A percentile compares a stretch with the other conserved stretches of the same genome.
phyloP scores from a whole-genome alignment of 495 filamentous ascomycete species.

The Amniculicola lignicola region DNA sequence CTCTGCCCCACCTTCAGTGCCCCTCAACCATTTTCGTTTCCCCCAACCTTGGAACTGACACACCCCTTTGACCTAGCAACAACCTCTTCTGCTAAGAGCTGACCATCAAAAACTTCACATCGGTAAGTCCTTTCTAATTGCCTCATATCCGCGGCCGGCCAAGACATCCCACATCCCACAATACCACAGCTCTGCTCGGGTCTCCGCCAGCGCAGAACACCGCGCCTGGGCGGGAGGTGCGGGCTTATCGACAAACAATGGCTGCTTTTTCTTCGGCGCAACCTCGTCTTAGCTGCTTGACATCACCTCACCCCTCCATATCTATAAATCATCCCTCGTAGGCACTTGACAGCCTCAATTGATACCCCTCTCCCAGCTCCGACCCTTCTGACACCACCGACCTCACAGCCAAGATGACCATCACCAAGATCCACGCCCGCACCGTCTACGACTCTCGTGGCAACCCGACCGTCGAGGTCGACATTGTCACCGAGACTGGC shows the following conservation, averaged over 20 bases:
- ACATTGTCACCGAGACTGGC: slow-evolving; percentile 92
- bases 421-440: slow-evolving; percentile 97
- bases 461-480: slow-evolving; percentile 94
- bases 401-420: slow-evolving; percentile 61
- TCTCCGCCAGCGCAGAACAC: slow-evolving; percentile 15
- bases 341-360: too few relatives aligned
- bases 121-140: slow-evolving; percentile 35
- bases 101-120: slow-evolving; percentile 21
- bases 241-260: slow-evolving; percentile 25
- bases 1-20: slow-evolving; percentile 25
- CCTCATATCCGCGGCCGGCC: slow-evolving; percentile 34
- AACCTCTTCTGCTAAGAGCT: slow-evolving; percentile 12
- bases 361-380: background rate
- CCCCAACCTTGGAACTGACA: slow-evolving; percentile 7
- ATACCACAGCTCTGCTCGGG: slow-evolving; percentile 1
- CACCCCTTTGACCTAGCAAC: slow-evolving; percentile 5
- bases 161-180: slow-evolving; percentile 16
- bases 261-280: slow-evolving; percentile 29
- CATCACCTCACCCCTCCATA: slow-evolving; percentile 20
- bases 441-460: slow-evolving; percentile 99
- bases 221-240: slow-evolving; percentile 6
- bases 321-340: slow-evolving; percentile 11
- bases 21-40: slow-evolving; percentile 27
- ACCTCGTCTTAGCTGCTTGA: slow-evolving; percentile 18
- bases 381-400: slow-evolving; percentile 19